Conservation (phyloP, 2,329 filamentous ascomycete species). For the Ceratocystis alfenasii region DNA sequence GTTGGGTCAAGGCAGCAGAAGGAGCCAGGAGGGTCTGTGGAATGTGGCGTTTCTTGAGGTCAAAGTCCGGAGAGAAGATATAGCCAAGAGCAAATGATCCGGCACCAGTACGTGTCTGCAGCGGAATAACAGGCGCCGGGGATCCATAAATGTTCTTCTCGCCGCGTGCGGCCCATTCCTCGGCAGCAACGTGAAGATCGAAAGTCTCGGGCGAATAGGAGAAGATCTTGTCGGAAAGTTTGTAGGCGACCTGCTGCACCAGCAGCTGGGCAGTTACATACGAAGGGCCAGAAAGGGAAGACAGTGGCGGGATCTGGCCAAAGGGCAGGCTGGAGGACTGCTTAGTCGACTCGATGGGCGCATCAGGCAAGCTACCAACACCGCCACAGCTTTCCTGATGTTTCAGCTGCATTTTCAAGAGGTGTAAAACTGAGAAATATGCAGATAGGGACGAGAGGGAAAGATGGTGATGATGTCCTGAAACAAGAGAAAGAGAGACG, state of each 20-base stretch:
- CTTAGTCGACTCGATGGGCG: conserved; percentile 16
- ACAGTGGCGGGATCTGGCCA: conserved; percentile 42
- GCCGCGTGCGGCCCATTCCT: conserved; percentile 57
- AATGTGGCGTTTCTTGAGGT: conserved; percentile 77
- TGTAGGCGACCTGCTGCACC: conserved; percentile 91
- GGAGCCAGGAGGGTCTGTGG: conserved; percentile 85
- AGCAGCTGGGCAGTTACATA: conserved; percentile 89
- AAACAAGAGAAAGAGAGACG: neutral
- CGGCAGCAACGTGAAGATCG: conserved; percentile 73
- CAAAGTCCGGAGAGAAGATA: conserved; percentile 95
- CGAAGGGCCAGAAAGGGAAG: conserved; percentile 67
- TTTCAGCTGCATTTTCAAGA: conserved; percentile 23
- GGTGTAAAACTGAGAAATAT: neutral
- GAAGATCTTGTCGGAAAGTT: conserved; percentile 93
- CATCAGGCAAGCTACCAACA: conserved; percentile 9
- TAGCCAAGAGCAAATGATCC: conserved; percentile 89
- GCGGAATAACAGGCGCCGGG: conserved; percentile 60
- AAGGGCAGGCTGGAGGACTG: conserved; percentile 44
- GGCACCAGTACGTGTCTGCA: conserved; percentile 81
- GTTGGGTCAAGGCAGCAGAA: conserved; percentile 65
- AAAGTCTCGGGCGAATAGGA: conserved; percentile 92
- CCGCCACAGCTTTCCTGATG: conserved; percentile 23
- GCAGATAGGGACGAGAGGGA: neutral
- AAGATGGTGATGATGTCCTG: neutral
- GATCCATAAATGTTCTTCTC: conserved; percentile 76